These are phyloP conservation scores for Chloranthus sessilifolius DNA, from an alignment of 164 flowering plant genomes.

Conservation along the genomic window DNA sequence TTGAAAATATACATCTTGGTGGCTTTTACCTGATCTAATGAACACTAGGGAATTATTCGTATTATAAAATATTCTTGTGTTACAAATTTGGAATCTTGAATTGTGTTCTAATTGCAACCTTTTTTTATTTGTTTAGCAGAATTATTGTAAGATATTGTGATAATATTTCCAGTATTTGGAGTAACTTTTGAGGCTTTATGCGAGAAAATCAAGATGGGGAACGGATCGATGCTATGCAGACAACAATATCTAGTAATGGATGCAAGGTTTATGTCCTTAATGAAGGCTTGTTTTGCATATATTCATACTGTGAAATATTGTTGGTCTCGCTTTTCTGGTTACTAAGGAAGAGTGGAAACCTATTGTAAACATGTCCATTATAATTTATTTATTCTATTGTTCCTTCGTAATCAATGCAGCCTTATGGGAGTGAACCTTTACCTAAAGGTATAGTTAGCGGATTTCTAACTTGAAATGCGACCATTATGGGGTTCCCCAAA, in stretches of 20 bases:
- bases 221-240: conserved; percentile 17
- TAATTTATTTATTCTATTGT: neutral
- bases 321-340: neutral
- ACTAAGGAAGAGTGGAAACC: too few species aligned
- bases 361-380: too few species aligned
- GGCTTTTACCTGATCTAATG: too few species aligned
- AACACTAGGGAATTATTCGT: too few species aligned
- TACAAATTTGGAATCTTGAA: too few species aligned
- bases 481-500: conserved; percentile 62
- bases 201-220: conserved; percentile 49
- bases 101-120: too few species aligned
- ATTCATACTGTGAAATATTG: neutral
- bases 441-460: conserved; percentile 70
- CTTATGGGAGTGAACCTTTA: conserved; percentile 64
- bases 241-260: conserved; percentile 16
- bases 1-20: too few species aligned
- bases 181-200: conserved; percentile 10
- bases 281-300: neutral
- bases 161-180: neutral
- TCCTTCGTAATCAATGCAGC: conserved; percentile 47
- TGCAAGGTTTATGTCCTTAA: conserved; percentile 46
- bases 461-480: conserved; percentile 72
- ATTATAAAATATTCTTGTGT: too few species aligned
- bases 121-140: neutral
- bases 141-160: neutral